Base-by-base conservation (phyloP, 441 rosid genomes). In the Populus hybrid region DNA sequence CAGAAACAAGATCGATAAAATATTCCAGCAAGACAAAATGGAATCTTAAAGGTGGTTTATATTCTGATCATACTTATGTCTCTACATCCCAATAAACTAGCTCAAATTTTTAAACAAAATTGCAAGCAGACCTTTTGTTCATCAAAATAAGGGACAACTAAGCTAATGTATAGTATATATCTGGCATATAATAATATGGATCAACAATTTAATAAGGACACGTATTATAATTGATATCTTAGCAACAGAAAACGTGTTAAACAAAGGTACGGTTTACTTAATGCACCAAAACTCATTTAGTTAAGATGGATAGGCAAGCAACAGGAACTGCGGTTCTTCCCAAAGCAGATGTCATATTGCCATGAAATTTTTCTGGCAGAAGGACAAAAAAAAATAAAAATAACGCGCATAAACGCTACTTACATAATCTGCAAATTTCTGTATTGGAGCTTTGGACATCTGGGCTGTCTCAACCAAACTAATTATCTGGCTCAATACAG, bases 401-500 rank as follows among this genome's bases (percentile, higher is more conserved):
- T n/a, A n/a, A 29, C 0, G 35, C 56, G 42, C 18, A 68, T 4
- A 64, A 42, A 68, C 23, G 59, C 38, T 67, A 91, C 98, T 93
- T 86, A 96, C 98, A 85, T 85, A 94, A 82, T 96, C 99, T 1
- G 98, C 99, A 83, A 96, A 92, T 82, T 96, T 94, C 89, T 96
- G 99, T 75, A 96, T 94, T 72, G 99, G 98, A 82, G 98, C 98
- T 88, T 96, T 96, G 64, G 98, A 90, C 98, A 96, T 94, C 83
- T 96, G 98, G 29, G 99, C 99, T 1, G 92, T 90, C 90, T 96
- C 99, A 73, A 96, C 99, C 93, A 96, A 86, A 84, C 90, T 92
- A 84, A 96, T 94, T 81, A 96, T 96, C 89, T 96, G 99, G 84
- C 90, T 96, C 82, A 94, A 89, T 78, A 93, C 97, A 11, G 96